Conservation (phyloP, 495 filamentous ascomycete species). For the Ramalina intermedia region DNA sequence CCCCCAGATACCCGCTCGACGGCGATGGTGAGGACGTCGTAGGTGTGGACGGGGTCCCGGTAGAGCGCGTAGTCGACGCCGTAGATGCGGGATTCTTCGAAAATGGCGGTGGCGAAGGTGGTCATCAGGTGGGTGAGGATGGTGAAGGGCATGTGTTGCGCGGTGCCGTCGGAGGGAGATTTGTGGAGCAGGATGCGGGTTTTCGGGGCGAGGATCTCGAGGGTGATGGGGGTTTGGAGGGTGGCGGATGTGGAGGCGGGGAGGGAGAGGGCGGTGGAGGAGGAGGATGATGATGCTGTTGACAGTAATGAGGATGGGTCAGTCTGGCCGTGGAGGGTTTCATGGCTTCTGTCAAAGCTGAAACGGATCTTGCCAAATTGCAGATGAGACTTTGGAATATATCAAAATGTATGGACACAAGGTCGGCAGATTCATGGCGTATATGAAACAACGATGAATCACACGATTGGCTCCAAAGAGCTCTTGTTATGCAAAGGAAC, state of each 20-base stretch:
- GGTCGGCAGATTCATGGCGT: no score
- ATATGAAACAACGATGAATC: no score
- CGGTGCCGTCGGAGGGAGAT: neutral
- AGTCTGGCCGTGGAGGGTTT: no score
- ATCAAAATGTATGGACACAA: no score
- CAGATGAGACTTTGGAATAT: no score
- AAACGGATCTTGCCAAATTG: no score
- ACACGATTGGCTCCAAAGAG: no score
- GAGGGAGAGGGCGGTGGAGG: neutral
- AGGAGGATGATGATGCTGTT: neutral
- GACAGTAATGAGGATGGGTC: no score
- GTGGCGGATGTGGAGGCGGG: neutral
- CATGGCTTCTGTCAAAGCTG: no score
- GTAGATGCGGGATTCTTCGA: neutral
- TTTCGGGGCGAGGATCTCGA: constrained; percentile 1
- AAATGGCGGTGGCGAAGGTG: neutral
- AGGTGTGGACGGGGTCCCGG: neutral
- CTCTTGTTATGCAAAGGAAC: no score
- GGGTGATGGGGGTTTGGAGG: neutral
- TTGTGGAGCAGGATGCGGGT: constrained; percentile 2
- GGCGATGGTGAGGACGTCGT: neutral
- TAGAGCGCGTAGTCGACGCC: neutral
- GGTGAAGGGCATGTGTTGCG: constrained; percentile 1
- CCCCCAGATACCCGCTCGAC: neutral
- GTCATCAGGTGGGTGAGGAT: neutral